A percentile compares a stretch with the other conserved stretches of the same genome.
These are phyloP conservation scores for Pseudogymnoascus sp. DNA, from an alignment of 2,329 filamentous ascomycete genomes.

Conservation along the genomic window DNA sequence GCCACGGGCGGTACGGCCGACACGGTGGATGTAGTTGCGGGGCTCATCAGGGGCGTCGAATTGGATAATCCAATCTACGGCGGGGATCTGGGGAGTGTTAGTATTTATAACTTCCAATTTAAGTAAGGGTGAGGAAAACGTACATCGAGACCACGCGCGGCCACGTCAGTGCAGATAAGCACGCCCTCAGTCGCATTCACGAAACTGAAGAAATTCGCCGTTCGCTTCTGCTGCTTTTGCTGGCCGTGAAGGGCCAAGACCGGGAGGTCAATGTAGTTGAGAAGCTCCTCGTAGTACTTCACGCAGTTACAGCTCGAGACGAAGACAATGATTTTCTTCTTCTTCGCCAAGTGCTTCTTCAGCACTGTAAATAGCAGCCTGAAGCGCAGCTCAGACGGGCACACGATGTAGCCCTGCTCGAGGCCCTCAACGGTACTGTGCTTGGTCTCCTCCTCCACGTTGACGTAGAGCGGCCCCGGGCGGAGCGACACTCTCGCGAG, in stretches of 20 bases:
- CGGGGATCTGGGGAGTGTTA: constrained; percentile 56
- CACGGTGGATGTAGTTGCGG: constrained; percentile 88
- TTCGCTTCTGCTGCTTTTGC: constrained; percentile 98
- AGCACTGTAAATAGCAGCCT: constrained; percentile 89
- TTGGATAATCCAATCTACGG: constrained; percentile 93
- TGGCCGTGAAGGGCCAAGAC: constrained; percentile 85
- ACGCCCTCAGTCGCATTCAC: constrained; percentile 77
- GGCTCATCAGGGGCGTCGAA: constrained; percentile 92
- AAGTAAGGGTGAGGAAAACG: constrained; percentile 24
- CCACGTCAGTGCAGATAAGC: constrained; percentile 93
- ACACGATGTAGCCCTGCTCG: constrained; percentile 92
- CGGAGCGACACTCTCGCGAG: constrained; percentile 87
- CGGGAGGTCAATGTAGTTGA: constrained; percentile 95
- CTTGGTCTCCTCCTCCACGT: constrained; percentile 84
- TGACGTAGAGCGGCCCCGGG: constrained; percentile 89
- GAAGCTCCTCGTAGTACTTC: constrained; percentile 88
- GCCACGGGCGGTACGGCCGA: constrained; percentile 87
- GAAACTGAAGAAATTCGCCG: constrained; percentile 97
- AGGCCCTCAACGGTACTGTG: constrained; percentile 87
- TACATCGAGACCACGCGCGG: constrained; percentile 83
- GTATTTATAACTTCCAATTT: constrained; percentile 15
- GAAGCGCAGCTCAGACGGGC: constrained; percentile 90
- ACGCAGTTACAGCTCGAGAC: constrained; percentile 88
- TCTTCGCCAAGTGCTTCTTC: constrained; percentile 73
- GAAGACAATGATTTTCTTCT: constrained; percentile 92